These are phyloP conservation scores for Fusarium anthophilum DNA, from an alignment of 2,329 filamentous ascomycete genomes.

Conservation along the genomic window DNA sequence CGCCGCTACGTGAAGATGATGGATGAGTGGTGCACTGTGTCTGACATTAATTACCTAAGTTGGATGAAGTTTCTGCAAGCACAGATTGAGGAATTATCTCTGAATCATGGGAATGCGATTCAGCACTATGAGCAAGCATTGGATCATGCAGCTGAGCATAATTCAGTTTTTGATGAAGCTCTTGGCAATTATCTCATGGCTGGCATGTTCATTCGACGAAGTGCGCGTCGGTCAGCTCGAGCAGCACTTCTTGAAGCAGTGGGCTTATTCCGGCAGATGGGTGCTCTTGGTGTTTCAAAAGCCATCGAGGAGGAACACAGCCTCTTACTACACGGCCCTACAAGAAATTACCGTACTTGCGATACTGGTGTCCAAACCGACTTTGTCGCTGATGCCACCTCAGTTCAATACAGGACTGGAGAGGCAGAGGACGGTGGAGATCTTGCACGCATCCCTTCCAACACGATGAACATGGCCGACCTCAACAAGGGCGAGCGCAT, in stretches of 20 bases:
- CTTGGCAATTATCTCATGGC: slow-evolving; percentile 79
- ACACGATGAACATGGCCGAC: slow-evolving; percentile 54
- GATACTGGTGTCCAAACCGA: slow-evolving; percentile 78
- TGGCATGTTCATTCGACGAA: slow-evolving; percentile 72
- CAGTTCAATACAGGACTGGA: slow-evolving; percentile 61
- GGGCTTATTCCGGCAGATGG: slow-evolving; percentile 73
- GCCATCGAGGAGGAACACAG: slow-evolving; percentile 75
- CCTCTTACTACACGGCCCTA: slow-evolving; percentile 71
- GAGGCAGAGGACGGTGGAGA: slow-evolving; percentile 58
- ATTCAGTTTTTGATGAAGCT: slow-evolving; percentile 76
- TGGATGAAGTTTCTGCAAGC: slow-evolving; percentile 76
- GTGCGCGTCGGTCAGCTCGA: slow-evolving; percentile 73
- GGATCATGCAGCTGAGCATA: slow-evolving; percentile 75
- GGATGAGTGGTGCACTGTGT: slow-evolving; percentile 70
- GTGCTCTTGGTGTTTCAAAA: slow-evolving; percentile 74
- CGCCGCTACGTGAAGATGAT: slow-evolving; percentile 67
- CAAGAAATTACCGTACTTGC: slow-evolving; percentile 64
- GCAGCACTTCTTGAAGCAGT: slow-evolving; percentile 75
- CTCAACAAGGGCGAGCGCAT: slow-evolving; percentile 64
- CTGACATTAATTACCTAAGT: slow-evolving; percentile 74
- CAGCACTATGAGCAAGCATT: slow-evolving; percentile 74
- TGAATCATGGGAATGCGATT: slow-evolving; percentile 67
- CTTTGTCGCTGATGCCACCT: slow-evolving; percentile 66
- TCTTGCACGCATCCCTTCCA: slow-evolving; percentile 53
- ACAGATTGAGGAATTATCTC: slow-evolving; percentile 71